phyloP scores from a whole-genome alignment of 2,329 filamentous ascomycete species.

The Aspergillus flavus region DNA sequence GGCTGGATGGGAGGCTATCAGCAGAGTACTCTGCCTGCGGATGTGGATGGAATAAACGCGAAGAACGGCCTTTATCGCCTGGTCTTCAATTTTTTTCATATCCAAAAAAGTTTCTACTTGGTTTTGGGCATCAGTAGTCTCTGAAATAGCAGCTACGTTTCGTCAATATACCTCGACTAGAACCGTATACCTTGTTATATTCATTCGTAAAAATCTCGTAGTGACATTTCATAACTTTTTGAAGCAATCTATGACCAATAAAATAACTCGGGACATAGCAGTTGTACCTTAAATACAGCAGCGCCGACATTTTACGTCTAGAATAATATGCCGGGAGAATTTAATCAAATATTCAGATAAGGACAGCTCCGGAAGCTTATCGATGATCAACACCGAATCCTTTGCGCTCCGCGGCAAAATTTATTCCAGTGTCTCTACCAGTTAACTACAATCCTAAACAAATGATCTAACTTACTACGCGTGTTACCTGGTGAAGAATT shows the following conservation, averaged over 20 bases:
- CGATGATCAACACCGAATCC: not conserved
- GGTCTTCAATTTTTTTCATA: conserved; percentile 52
- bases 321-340: not conserved
- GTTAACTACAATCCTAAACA: not conserved
- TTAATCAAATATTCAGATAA: not conserved
- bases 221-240: not conserved
- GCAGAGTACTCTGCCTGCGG: conserved; percentile 37
- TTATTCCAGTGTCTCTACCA: not conserved
- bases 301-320: not conserved
- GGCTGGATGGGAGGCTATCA: conserved; percentile 37
- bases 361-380: not conserved
- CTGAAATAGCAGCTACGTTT: conserved; percentile 25
- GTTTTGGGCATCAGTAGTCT: conserved; percentile 30
- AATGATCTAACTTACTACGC: not conserved
- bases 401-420: not conserved
- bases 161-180: conserved; percentile 23
- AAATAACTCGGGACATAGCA: not conserved
- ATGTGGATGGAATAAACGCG: conserved; percentile 55
- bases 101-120: conserved; percentile 34
- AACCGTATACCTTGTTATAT: conserved; percentile 15
- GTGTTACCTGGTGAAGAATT: not conserved
- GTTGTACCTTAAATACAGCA: not conserved
- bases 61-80: conserved; percentile 56
- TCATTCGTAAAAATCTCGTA: not conserved
- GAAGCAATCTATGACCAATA: not conserved